Conservation (phyloP, 768 basidiomycete species). For the Lactifluus echinatus region DNA sequence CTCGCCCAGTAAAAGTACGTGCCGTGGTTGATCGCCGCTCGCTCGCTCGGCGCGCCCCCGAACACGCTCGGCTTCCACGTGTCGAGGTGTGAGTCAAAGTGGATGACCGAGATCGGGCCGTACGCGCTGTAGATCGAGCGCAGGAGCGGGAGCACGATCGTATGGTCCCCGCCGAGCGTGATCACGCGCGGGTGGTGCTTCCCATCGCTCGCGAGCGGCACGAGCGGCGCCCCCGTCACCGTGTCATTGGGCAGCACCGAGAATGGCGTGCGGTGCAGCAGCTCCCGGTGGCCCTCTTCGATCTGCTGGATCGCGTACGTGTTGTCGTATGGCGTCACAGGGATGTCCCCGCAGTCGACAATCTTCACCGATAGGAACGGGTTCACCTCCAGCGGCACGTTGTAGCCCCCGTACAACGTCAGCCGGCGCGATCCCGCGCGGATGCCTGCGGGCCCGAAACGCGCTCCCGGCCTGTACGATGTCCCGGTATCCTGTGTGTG, state of each 20-base stretch:
- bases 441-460: slow-evolving; percentile 81
- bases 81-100: slow-evolving; percentile 81
- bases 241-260: slow-evolving; percentile 58
- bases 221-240: slow-evolving; percentile 45
- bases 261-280: slow-evolving; percentile 55
- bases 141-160: slow-evolving; percentile 59
- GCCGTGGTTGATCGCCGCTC: slow-evolving; percentile 76
- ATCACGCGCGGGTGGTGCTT: slow-evolving; percentile 71
- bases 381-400: slow-evolving; percentile 63
- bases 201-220: slow-evolving; percentile 58
- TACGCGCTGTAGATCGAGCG: slow-evolving; percentile 71
- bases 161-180: slow-evolving; percentile 84
- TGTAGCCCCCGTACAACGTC: slow-evolving; percentile 71
- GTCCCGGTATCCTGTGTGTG: slow-evolving; percentile 53
- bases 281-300: slow-evolving; percentile 59
- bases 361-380: slow-evolving; percentile 62
- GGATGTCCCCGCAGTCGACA: slow-evolving; percentile 74
- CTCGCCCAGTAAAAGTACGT: slow-evolving; percentile 89
- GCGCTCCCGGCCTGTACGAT: slow-evolving; percentile 74
- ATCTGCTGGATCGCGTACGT: slow-evolving; percentile 65
- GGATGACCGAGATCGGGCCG: slow-evolving; percentile 73
- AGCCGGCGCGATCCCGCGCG: slow-evolving; percentile 69
- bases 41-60: slow-evolving; percentile 62
- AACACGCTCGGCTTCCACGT: slow-evolving; percentile 73
- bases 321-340: slow-evolving; percentile 74